phyloP scores from a whole-genome alignment of 257 asterid species.

The Phtheirospermum japonicum region DNA sequence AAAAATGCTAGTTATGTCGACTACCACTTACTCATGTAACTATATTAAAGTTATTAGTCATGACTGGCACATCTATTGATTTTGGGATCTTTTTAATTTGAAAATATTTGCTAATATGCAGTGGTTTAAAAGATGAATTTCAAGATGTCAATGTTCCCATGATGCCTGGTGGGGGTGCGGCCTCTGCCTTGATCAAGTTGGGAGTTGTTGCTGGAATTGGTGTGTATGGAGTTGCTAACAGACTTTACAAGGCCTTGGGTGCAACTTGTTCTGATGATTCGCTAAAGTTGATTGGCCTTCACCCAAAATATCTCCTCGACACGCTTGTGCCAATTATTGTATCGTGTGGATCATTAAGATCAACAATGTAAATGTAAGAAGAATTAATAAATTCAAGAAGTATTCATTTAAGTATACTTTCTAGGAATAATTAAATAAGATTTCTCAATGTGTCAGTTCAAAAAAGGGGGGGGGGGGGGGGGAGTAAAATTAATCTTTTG shows the following conservation, averaged over 20 bases:
- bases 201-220: conserved; percentile 69
- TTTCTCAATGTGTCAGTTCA: too few species aligned
- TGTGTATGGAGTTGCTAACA: conserved; percentile 62
- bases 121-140: conserved; percentile 58
- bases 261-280: too few species aligned
- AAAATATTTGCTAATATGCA: conserved; percentile 25
- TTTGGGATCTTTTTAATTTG: neutral
- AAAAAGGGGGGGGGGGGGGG: too few species aligned
- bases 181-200: conserved; percentile 56
- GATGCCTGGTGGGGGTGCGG: conserved; percentile 71
- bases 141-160: conserved; percentile 67
- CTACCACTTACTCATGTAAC: neutral
- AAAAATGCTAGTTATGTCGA: neutral
- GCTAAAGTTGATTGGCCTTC: too few species aligned
- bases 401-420: too few species aligned
- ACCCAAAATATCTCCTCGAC: too few species aligned
- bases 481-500: too few species aligned
- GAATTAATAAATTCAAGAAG: too few species aligned
- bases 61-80: neutral
- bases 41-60: neutral
- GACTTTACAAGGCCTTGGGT: conserved; percentile 91
- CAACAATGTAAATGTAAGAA: too few species aligned
- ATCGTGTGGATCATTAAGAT: too few species aligned
- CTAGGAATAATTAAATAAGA: too few species aligned
- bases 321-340: too few species aligned